A percentile compares a stretch with the other conserved stretches of the same genome.
Evolutionary conservation across 495 filamentous ascomycete genomes (phyloP).

Genomic region (Aspergillus diversus): DNA sequence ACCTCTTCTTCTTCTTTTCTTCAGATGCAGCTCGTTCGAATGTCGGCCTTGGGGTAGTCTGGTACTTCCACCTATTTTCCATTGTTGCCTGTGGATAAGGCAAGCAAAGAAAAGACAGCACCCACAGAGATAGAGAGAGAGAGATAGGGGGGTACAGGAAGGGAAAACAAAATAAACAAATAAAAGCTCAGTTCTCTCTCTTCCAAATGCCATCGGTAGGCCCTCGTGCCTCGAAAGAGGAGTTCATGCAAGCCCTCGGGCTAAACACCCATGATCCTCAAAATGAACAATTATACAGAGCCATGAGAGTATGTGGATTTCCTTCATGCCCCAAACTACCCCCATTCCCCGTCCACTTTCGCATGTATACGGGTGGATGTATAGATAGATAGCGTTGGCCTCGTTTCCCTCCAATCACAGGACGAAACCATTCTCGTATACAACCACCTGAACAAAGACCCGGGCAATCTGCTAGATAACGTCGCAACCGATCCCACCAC

Average conservation of each 20-base stretch:
- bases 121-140: slow-evolving; percentile 1
- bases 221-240: slow-evolving; percentile 51
- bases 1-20: slow-evolving; percentile 17
- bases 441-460: slow-evolving; percentile 45
- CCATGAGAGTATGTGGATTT: slow-evolving; percentile 44
- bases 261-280: slow-evolving; percentile 44
- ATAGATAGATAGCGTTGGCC: slow-evolving; percentile 3
- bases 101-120: background rate
- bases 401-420: slow-evolving; percentile 28
- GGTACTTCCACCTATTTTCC: too few relatives aligned
- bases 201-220: slow-evolving; percentile 38
- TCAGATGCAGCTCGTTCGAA: background rate
- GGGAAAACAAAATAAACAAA: background rate
- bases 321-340: background rate
- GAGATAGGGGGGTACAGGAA: background rate
- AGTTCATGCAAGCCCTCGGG: slow-evolving; percentile 49
- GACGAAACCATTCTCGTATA: slow-evolving; percentile 53
- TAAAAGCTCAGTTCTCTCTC: background rate
- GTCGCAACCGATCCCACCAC: slow-evolving; percentile 38
- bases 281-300: slow-evolving; percentile 48
- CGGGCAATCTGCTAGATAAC: slow-evolving; percentile 44
- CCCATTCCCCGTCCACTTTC: background rate
- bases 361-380: slow-evolving; percentile 9
- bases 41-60: too few relatives aligned
- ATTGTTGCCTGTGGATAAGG: too few relatives aligned